Percentiles rank a stretch among this genome's conserved stretches.
These are phyloP conservation scores for Arachnomyces sp. DNA, from an alignment of 2,329 filamentous ascomycete genomes.

Conservation along the genomic window DNA sequence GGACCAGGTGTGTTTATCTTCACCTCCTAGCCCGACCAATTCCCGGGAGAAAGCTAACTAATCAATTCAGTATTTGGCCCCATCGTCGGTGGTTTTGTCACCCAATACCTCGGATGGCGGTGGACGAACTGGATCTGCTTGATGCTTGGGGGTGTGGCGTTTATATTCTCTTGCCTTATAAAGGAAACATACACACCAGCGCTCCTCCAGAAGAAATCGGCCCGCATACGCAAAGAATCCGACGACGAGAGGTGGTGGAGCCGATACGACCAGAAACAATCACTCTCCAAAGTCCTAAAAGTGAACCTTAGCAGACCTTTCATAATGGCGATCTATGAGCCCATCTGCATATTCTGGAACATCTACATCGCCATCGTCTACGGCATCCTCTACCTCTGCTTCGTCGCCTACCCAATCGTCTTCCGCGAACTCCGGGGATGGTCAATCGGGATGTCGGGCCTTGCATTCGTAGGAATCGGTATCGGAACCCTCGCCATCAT, in stretches of 20 bases:
- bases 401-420: conserved; percentile 82
- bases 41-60: neutral
- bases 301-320: conserved; percentile 71
- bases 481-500: conserved; percentile 49
- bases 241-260: conserved; percentile 68
- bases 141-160: conserved; percentile 59
- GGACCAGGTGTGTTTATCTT: conserved; percentile 43
- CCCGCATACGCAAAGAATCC: conserved; percentile 55
- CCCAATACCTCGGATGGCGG: conserved; percentile 63
- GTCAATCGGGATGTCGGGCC: conserved; percentile 62
- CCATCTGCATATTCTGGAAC: conserved; percentile 76
- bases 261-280: conserved; percentile 65
- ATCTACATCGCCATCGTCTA: conserved; percentile 69
- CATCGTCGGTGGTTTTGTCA: conserved; percentile 73
- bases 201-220: conserved; percentile 59
- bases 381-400: conserved; percentile 79
- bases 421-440: conserved; percentile 69
- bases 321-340: conserved; percentile 67
- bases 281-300: conserved; percentile 59
- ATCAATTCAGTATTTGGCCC: conserved; percentile 45
- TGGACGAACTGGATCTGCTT: conserved; percentile 79
- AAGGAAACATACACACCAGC: conserved; percentile 70
- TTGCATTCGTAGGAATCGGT: conserved; percentile 68
- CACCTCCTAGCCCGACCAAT: neutral
- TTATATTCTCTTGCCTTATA: conserved; percentile 50